phyloP scores from a whole-genome alignment of 129 eudicot genomes.

The Chrysanthemum makinoi region DNA sequence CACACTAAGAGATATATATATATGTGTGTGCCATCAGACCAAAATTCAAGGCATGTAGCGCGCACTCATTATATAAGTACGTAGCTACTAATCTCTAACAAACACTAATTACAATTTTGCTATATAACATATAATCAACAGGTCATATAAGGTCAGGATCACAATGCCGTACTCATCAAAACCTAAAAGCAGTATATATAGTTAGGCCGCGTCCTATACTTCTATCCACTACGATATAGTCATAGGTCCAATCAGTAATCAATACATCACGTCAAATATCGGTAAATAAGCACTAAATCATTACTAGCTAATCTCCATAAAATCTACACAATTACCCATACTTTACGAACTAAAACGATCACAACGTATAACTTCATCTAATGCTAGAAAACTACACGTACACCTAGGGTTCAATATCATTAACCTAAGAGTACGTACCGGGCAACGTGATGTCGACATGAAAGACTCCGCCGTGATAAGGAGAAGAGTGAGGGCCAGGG shows the following conservation, averaged over 20 bases:
- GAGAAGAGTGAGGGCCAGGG: too few species aligned
- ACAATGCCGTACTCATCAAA: not conserved
- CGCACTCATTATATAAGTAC: not conserved
- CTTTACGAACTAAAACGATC: too few species aligned
- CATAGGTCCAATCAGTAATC: slow-evolving; percentile 11
- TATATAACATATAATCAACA: slow-evolving; percentile 3
- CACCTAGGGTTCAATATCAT: too few species aligned
- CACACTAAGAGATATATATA: not conserved
- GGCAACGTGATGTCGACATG: too few species aligned
- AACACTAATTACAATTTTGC: not conserved
- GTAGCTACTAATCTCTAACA: not conserved
- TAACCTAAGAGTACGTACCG: too few species aligned
- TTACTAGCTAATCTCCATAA: too few species aligned
- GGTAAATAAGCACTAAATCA: too few species aligned
- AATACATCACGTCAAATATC: not conserved
- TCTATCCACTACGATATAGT: slow-evolving; percentile 14
- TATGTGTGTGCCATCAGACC: too few species aligned
- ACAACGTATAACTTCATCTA: too few species aligned
- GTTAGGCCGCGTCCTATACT: not conserved
- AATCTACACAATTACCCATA: too few species aligned
- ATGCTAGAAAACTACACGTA: too few species aligned
- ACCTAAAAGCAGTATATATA: not conserved
- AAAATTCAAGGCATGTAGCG: not conserved
- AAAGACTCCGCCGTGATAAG: too few species aligned
- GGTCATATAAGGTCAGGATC: slow-evolving; percentile 11